A percentile compares a stretch with the other conserved stretches of the same genome.
Conservation (phyloP, 2,329 filamentous ascomycete species). For the Neonectria faginata region DNA sequence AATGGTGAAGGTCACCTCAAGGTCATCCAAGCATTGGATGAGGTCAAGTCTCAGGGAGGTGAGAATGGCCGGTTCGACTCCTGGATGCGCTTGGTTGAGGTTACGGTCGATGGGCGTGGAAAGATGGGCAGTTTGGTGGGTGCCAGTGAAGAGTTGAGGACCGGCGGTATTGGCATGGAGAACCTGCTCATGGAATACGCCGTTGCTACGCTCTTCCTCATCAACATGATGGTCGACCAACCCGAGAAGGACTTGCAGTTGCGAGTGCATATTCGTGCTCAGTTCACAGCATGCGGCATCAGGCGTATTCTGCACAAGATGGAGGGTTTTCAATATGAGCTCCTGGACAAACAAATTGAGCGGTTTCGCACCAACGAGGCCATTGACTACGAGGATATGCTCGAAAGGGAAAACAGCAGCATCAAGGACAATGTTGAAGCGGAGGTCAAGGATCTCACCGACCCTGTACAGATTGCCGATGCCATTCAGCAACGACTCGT, state of each 20-base stretch:
- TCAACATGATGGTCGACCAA: conserved; percentile 97
- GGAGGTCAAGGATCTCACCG: conserved; percentile 90
- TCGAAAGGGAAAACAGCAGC: conserved; percentile 90
- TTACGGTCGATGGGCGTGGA: conserved; percentile 94
- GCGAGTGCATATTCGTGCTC: conserved; percentile 92
- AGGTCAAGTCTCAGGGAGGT: conserved; percentile 86
- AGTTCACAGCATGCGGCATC: conserved; percentile 96
- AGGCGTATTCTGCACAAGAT: conserved; percentile 95
- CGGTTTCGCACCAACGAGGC: conserved; percentile 93
- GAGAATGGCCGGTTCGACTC: conserved; percentile 97
- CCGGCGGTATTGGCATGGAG: conserved; percentile 97
- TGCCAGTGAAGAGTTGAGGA: conserved; percentile 94
- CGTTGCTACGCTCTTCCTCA: conserved; percentile 90
- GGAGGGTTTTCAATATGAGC: conserved; percentile 97
- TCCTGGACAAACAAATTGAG: conserved; percentile 98
- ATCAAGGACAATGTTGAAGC: conserved; percentile 89
- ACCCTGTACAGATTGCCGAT: conserved; percentile 93
- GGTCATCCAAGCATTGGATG: conserved; percentile 92
- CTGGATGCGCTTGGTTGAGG: conserved; percentile 98
- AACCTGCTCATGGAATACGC: conserved; percentile 99
- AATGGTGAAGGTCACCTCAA: conserved; percentile 87
- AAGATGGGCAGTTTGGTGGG: conserved; percentile 99
- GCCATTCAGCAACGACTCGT: conserved; percentile 88
- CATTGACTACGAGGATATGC: conserved; percentile 97
- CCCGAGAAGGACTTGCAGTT: conserved; percentile 90